Percentiles rank a stretch among this genome's conserved stretches.
Conservation (phyloP, 2,329 filamentous ascomycete genomes). For the Fusarium ramigenum region DNA sequence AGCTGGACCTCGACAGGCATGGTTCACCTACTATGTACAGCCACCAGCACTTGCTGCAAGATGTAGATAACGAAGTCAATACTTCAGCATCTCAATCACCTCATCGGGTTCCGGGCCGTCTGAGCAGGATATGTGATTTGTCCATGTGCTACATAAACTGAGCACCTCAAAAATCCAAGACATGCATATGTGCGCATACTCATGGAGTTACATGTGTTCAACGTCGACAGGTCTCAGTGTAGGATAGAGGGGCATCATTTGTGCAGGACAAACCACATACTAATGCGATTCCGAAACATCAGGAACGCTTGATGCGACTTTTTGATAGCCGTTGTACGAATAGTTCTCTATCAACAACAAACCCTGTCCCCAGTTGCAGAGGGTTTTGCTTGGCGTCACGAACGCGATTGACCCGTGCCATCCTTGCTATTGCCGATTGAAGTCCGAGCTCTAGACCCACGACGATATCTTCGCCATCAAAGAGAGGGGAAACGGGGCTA, state of each 20-base stretch:
- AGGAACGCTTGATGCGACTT: slow-evolving; percentile 10
- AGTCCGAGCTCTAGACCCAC: slow-evolving; percentile 32
- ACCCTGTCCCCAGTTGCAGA: slow-evolving; percentile 4
- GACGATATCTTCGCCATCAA: slow-evolving; percentile 25
- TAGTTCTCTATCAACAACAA: slow-evolving; percentile 2
- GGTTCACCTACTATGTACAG: neutral
- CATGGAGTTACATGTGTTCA: neutral
- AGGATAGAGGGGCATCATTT: neutral
- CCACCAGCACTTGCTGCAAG: neutral
- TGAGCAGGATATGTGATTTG: neutral
- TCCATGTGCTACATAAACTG: neutral
- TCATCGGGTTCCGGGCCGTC: neutral
- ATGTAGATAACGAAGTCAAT: neutral
- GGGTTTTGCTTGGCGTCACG: slow-evolving; percentile 12
- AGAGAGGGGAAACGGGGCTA: slow-evolving; percentile 20
- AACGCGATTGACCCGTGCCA: slow-evolving; percentile 18
- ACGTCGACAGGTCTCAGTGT: neutral
- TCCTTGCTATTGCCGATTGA: slow-evolving; percentile 31
- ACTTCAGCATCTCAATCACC: neutral
- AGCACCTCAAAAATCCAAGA: neutral
- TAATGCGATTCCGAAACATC: slow-evolving; percentile 8
- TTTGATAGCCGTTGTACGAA: slow-evolving; percentile 2
- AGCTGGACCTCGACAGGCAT: neutral
- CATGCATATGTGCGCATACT: neutral
- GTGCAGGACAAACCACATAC: neutral